Conservation (phyloP, 805 yeast genomes). For the Lipomyces mesembrius region DNA sequence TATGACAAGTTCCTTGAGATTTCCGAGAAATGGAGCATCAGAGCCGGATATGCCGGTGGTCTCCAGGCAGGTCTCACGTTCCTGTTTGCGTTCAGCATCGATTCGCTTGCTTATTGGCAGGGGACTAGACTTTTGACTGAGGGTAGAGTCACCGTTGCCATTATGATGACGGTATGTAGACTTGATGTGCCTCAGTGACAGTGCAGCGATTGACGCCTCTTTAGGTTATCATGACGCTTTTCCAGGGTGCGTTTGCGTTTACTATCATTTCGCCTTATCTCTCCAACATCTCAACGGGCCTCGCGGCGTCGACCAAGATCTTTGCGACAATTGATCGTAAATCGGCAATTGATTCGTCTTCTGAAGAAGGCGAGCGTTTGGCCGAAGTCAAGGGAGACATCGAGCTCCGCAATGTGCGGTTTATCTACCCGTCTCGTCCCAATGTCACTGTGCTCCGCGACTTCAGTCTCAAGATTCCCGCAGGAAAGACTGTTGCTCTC, state of each 20-base stretch:
- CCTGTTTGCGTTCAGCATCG: constrained; percentile 47
- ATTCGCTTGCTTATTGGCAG: constrained; percentile 52
- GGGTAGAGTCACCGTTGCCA: constrained; percentile 46
- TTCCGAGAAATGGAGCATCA: constrained; percentile 40
- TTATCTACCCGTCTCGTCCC: constrained; percentile 45
- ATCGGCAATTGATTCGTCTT: constrained; percentile 48
- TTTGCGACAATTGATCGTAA: constrained; percentile 52
- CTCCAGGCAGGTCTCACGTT: constrained; percentile 49
- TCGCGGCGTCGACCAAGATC: constrained; percentile 50
- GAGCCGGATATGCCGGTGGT: constrained; percentile 43
- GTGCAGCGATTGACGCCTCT: background rate
- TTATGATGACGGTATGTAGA: constrained; percentile 44
- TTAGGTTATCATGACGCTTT: constrained; percentile 29
- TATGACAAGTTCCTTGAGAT: constrained; percentile 44
- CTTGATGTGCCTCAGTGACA: background rate
- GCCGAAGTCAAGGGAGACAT: constrained; percentile 49
- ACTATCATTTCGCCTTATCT: constrained; percentile 51
- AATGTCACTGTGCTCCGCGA: constrained; percentile 42
- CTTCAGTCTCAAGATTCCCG: constrained; percentile 53
- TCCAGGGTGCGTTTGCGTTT: constrained; percentile 48
- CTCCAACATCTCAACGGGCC: constrained; percentile 47
- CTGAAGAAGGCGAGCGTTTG: constrained; percentile 38
- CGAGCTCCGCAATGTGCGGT: constrained; percentile 39
- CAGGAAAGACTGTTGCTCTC: constrained; percentile 84
- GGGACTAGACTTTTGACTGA: constrained; percentile 49